phyloP scores from a whole-genome alignment of 306 rosid species.

The Lathyrus sativus region DNA sequence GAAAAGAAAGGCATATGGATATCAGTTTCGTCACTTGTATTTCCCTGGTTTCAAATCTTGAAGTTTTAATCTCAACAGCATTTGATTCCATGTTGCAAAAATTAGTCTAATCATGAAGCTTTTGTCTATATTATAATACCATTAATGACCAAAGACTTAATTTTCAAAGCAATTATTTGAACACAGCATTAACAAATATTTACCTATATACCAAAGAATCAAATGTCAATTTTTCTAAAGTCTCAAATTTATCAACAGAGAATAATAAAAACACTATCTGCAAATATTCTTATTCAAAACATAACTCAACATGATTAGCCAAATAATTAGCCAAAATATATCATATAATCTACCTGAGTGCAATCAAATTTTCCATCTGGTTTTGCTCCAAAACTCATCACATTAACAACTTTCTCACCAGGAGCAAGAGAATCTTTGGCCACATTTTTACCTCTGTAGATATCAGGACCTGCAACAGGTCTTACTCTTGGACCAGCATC shows the following conservation, averaged over 20 bases:
- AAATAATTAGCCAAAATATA: conserved; percentile 10
- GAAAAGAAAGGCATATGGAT: neutral
- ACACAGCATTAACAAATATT: neutral
- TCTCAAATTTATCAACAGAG: neutral
- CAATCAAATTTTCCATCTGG: conserved; percentile 58
- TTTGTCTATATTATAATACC: neutral
- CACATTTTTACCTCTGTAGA: conserved; percentile 35
- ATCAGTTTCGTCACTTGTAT: neutral
- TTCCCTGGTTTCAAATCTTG: neutral
- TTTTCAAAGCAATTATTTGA: neutral
- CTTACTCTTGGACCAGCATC: conserved; percentile 18
- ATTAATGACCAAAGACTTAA: neutral
- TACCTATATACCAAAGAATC: conserved; percentile 10
- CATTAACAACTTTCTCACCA: conserved; percentile 53
- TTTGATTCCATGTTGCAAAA: conserved; percentile 1
- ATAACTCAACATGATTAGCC: conserved; percentile 2
- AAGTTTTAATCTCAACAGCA: neutral
- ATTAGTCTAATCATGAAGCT: conserved; percentile 3
- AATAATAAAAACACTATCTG: conserved; percentile 10
- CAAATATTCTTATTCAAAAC: conserved; percentile 25
- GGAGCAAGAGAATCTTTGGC: conserved; percentile 42
- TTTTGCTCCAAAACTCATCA: conserved; percentile 60
- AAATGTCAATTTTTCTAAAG: neutral
- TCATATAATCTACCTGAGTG: conserved; percentile 51
- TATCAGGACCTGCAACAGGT: conserved; percentile 43